Evolutionary conservation across 2,329 filamentous ascomycete genomes (phyloP), one percentile per base, ranked within the genome.

Genomic region (Mollisia scopiformis): DNA sequence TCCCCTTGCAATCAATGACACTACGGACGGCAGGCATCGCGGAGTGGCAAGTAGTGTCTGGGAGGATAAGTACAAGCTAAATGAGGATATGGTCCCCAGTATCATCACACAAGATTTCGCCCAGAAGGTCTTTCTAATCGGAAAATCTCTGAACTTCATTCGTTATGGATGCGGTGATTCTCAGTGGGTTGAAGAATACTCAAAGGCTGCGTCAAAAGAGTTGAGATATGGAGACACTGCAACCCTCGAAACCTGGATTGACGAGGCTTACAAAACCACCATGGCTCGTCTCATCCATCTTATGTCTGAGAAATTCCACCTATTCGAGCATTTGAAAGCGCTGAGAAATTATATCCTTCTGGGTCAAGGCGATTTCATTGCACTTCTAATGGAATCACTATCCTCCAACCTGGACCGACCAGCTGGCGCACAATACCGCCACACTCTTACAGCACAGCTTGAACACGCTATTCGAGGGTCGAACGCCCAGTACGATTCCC

Each of bases 121-220:
- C 0, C 92, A 95, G 68, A 97, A 97, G 73, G 92, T 99, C 6
- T 98, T 98, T 70, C 79, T 99, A 7, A 99, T 99, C 69, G 95
- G 95, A 59, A 99, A 99, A 75, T 97, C 93, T 3, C 83, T 99
- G 57, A 99, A 99, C 76, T 99, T 99, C 76, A 97, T 99, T 73
- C 89, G 95, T 25, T 93, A 97, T 75, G 94, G 93, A 68, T 99
- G 95, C 73, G 90, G 90, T 8, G 96, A 99, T 74, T 92, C 93
- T 25, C 87, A 89, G 31, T 99, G 95, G 95, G 95, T 99, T 1
- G 93, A 97, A 72, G 88, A 88, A 31, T 98, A 99, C 77, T 97
- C 93, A 28, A 97, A 96, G 73, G 89, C 88, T 53, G 91, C 93
- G 1, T 97, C 93, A 10, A 96, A 95, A 75, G 92, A 97, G 75